These are phyloP conservation scores for Linnemannia hyalina DNA, from an alignment of 192 early-diverging fungal genomes.

Conservation along the genomic window DNA sequence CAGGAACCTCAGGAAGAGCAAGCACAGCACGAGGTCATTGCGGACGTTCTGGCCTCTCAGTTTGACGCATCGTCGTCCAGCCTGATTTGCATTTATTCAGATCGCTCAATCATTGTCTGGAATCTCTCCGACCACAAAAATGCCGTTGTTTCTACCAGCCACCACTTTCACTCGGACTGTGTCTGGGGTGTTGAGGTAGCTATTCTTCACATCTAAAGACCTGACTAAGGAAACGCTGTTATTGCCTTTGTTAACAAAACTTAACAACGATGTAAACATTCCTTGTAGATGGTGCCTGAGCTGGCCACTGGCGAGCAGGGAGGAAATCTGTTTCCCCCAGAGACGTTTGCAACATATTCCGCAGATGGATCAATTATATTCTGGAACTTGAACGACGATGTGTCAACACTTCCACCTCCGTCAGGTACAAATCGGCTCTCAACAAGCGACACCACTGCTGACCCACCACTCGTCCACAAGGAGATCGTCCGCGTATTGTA, in stretches of 20 bases:
- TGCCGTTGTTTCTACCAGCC: slow-evolving; percentile 68
- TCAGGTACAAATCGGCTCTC: background rate
- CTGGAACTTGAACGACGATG: slow-evolving; percentile 75
- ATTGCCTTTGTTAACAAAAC: background rate
- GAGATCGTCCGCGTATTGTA: slow-evolving; percentile 52
- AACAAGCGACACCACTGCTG: background rate
- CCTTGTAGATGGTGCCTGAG: slow-evolving; percentile 58
- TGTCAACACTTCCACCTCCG: slow-evolving; percentile 6
- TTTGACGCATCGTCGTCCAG: slow-evolving; percentile 64
- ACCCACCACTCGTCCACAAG: slow-evolving; percentile 5
- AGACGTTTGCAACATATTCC: slow-evolving; percentile 81
- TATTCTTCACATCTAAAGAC: background rate
- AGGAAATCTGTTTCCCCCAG: slow-evolving; percentile 56
- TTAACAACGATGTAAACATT: background rate
- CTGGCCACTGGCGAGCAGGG: background rate
- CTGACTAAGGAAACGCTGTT: background rate
- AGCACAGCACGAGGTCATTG: slow-evolving; percentile 57
- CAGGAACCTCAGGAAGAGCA: slow-evolving; percentile 25
- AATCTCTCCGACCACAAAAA: slow-evolving; percentile 72
- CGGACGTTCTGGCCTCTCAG: slow-evolving; percentile 73
- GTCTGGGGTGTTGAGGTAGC: slow-evolving; percentile 89
- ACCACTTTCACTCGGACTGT: slow-evolving; percentile 80
- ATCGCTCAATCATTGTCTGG: slow-evolving; percentile 82
- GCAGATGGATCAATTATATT: slow-evolving; percentile 84
- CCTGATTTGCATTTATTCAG: slow-evolving; percentile 76